Evolutionary conservation across 495 filamentous ascomycete genomes (phyloP), one percentile per base, ranked within the genome.

Genomic region (Chaetomium tenue): DNA sequence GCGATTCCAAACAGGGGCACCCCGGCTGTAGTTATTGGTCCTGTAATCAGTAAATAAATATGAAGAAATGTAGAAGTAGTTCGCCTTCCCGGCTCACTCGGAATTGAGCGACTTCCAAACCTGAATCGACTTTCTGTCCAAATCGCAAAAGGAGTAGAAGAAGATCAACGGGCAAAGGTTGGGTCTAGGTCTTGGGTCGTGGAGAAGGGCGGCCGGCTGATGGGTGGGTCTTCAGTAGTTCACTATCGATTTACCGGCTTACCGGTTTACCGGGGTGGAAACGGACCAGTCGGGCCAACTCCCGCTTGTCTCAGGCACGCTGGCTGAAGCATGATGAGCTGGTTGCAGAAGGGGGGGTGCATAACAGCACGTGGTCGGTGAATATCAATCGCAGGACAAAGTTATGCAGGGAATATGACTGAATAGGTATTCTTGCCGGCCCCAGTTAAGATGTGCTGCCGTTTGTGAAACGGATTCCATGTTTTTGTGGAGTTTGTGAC

Each of bases 251-350:
- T 57, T 57, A 42, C 16, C 37, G 23, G 8, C n/a, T 58, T 58
- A 58, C 39, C 37, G 37, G 37, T 58, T 58, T 58, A 58, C 37
- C 55, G 55, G 55, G 55, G 55, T 16, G 22, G 12, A 26, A 44
- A 42, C 55, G 37, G 37, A 42, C 55, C 20, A 44, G 20, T 58
- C 22, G 55, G 55, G 39, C 55, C 23, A 58, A 22, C n/a, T 58
- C n/a, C 55, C 37, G 37, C 16, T 2, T 44, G 55, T 58, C 55
- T 58, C 55, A 42, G 39, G 11, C 15, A 25, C 2, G 0, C 11
- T 23, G 54, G 20, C 15, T 44, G n/a, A 23, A 12, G n/a, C 22
- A 42, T 33, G 39, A 25, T 13, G 20, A 23, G 50, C 3, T 11
- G 46, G 46, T 50, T 50, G 40, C 40, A 44, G 40, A 44, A 44